phyloP scores from a whole-genome alignment of 805 yeast species.

The Middelhovenomyces tepae region DNA sequence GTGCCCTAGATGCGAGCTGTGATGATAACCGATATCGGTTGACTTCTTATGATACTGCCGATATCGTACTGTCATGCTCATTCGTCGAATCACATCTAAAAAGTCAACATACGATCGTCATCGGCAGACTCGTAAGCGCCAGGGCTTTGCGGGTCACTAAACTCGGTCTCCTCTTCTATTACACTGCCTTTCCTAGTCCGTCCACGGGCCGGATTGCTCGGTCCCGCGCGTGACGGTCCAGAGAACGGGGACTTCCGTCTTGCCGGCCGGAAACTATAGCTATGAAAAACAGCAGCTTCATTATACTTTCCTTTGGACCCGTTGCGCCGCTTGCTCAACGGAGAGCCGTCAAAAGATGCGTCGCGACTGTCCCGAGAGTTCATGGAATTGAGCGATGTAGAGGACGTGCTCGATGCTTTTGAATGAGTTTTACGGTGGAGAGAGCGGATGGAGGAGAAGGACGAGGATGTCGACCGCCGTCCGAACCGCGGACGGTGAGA shows the following conservation, averaged over 20 bases:
- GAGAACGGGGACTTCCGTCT: slow-evolving; percentile 13
- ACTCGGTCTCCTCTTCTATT: too few species aligned
- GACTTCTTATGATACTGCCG: too few species aligned
- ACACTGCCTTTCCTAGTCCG: too few species aligned
- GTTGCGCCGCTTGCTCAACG: slow-evolving; percentile 3
- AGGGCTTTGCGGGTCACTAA: too few species aligned
- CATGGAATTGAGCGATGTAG: slow-evolving; percentile 20
- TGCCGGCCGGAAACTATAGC: slow-evolving; percentile 2
- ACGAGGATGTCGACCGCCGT: slow-evolving; percentile 21
- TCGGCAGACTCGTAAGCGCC: too few species aligned
- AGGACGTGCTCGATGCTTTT: slow-evolving; percentile 20
- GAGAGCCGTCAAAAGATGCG: slow-evolving; percentile 2
- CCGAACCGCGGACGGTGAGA: slow-evolving; percentile 13
- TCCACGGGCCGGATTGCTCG: too few species aligned
- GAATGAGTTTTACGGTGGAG: slow-evolving; percentile 15
- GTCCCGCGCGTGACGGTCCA: slow-evolving; percentile 1
- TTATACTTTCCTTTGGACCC: slow-evolving; percentile 13
- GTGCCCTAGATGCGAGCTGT: too few species aligned
- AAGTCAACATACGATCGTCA: too few species aligned
- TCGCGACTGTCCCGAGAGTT: slow-evolving; percentile 7
- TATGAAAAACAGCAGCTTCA: slow-evolving; percentile 14
- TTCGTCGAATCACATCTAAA: too few species aligned
- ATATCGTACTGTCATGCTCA: too few species aligned
- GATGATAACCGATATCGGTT: too few species aligned
- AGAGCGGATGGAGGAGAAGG: slow-evolving; percentile 19